Evolutionary conservation across 208 protist species (phyloP), one percentile per base, ranked within the genome.

Genomic region (Trypanosoma vivax): DNA sequence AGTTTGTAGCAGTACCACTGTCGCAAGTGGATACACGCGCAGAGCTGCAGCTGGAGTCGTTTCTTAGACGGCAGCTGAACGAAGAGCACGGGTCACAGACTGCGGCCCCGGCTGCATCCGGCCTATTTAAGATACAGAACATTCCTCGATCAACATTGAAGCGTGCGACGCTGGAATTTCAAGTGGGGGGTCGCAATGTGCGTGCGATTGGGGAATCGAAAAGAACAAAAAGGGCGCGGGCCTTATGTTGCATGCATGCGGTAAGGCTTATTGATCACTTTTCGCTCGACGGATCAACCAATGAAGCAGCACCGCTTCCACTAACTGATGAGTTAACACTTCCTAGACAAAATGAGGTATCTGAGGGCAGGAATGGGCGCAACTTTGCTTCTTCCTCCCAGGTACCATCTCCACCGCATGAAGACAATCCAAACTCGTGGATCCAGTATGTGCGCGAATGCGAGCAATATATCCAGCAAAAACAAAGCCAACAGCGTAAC

Each of bases 201-300:
- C 34, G 37, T 6, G 85, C 81, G 7, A 63, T 88, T 18, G 84
- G 84, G 13, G 67, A 87, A 41, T 79, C 85, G 10, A 64, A 28
- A 7, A 72, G 75, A 25, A 54, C 58, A 24, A 85, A 85, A 50
- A 48, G 45, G 5, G 75, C 85, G 0, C 54, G 54, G 25, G 56
- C 62, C 14, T 60, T 92, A 4, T 92, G 81, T 53, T 87, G 60
- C 60, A 84, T 90, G 79, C 85, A 92, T 55, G 85, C 79, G 4
- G 47, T 55, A 16, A 27, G 52, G 16, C 73, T 92, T 9, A 73
- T 92, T n/a, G 73, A 90, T 51, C 65, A 86, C 58, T 82, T 73
- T 50, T 73, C 63, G n/a, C 11, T 70, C 3, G 65, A 49, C 30
- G 34, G 23, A 3, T 23, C 10, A 5, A 33, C 40, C 24, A 19